These are phyloP conservation scores for Aspergillus phoenicis DNA, from an alignment of 2,329 filamentous ascomycete genomes.

Conservation along the genomic window DNA sequence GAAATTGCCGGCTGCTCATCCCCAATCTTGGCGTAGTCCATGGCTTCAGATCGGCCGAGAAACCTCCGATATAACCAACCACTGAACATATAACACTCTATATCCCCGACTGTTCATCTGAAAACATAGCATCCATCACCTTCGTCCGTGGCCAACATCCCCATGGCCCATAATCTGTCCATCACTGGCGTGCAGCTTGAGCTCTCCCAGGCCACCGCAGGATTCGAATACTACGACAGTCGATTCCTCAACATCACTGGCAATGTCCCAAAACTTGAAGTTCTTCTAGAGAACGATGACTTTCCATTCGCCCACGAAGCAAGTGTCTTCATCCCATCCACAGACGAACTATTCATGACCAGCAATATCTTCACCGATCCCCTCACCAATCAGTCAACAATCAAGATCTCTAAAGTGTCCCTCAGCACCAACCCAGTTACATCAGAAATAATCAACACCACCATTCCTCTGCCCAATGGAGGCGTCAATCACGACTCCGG, in stretches of 20 bases:
- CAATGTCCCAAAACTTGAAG: conserved; percentile 36
- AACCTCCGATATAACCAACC: background rate
- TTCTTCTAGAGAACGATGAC: conserved; percentile 41
- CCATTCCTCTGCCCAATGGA: conserved; percentile 52
- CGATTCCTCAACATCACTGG: conserved; percentile 40
- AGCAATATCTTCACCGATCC: conserved; percentile 35
- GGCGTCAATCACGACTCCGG: conserved; percentile 42
- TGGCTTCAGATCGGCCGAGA: background rate
- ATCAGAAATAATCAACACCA: conserved; percentile 41
- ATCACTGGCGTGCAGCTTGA: background rate
- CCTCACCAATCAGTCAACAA: conserved; percentile 20
- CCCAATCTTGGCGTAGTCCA: background rate
- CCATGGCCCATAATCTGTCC: background rate
- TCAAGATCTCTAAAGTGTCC: conserved; percentile 24
- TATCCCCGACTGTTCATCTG: too few relatives aligned
- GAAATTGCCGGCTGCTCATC: background rate
- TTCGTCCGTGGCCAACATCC: background rate
- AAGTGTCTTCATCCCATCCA: conserved; percentile 39
- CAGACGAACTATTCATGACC: conserved; percentile 43
- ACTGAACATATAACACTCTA: background rate
- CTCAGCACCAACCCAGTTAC: conserved; percentile 15
- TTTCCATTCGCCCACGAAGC: conserved; percentile 57
- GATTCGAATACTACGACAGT: conserved; percentile 21
- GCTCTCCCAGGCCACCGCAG: conserved; percentile 1
- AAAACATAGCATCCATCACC: too few relatives aligned